Base-by-base conservation (phyloP, 2,329 filamentous ascomycete species). In the Fusarium avenaceum region DNA sequence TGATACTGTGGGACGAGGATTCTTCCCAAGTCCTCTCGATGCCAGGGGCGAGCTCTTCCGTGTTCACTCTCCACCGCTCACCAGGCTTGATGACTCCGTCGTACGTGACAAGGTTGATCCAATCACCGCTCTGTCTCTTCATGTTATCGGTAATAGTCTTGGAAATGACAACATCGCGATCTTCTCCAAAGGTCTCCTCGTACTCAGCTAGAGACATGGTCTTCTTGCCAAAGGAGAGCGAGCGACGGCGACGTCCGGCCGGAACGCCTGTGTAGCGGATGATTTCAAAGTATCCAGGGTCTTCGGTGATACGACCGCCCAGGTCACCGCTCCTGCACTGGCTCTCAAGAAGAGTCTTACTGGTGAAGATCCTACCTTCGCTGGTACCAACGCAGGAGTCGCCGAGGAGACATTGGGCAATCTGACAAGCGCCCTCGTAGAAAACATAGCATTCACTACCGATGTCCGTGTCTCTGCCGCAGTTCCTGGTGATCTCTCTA, bases 371-470 rank as follows among this genome's bases (percentile, higher is more conserved):
- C 3, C 4, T 9, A 8, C 42, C 24, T 24, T 28, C 42, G 1
- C 15, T 26, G 14, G 42, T 19, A 3, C 17, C 42, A 8, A 28
- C 13, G 10, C 24, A 28, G 17, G 24, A 3, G 8, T 11, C 15
- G 10, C 42, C 17, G 5, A 10, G 13, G 6, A 45, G 14, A 11
- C 24, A 28, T 7, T 45, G 10, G 17, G 22, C 42, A 7, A 45
- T 7, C 42, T 45, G 42, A 10, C 10, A 28, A n/a, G 15, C 14
- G 17, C 43, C 24, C 10, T 26, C 10, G 24, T 28, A 28, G 11
- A 5, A 3, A 5, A 28, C 17, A 7, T 8, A 5, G 20, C 24
- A 45, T 7, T 7, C 17, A 7, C 9, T 14, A 0, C 7, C 9
- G 2, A 28, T 28, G 17, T 28, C 24, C 0, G 17, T 19, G 43